phyloP scores from a whole-genome alignment of 768 basidiomycete species.

The Kondoa subrosea region DNA sequence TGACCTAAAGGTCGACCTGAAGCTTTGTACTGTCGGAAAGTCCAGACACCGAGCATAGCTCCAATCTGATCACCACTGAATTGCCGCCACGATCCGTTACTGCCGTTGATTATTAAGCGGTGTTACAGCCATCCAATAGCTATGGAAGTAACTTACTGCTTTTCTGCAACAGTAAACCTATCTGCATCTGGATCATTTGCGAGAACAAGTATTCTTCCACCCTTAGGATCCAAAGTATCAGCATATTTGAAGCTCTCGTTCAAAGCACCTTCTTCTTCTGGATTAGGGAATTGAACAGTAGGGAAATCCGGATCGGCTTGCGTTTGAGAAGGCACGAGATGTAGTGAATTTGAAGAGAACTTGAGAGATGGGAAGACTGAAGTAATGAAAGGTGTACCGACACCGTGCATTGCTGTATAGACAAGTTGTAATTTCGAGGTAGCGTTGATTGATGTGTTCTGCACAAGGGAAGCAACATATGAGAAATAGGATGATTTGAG shows the following conservation, averaged over 20 bases:
- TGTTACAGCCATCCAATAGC: background rate
- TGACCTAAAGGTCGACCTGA: conserved; percentile 39
- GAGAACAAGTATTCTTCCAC: conserved; percentile 48
- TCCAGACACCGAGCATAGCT: conserved; percentile 37
- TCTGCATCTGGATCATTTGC: conserved; percentile 85
- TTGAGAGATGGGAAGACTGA: conserved; percentile 46
- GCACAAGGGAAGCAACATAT: conserved; percentile 30
- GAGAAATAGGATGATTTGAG: conserved; percentile 47
- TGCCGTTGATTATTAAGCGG: background rate
- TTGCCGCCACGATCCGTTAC: conserved; percentile 43
- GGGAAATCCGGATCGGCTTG: conserved; percentile 68
- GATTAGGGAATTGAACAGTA: conserved; percentile 71
- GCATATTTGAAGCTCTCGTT: conserved; percentile 56
- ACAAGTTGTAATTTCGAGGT: conserved; percentile 43
- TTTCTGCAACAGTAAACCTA: conserved; percentile 61
- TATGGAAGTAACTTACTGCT: conserved; percentile 22
- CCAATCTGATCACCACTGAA: conserved; percentile 83
- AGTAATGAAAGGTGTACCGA: conserved; percentile 50
- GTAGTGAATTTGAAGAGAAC: conserved; percentile 39
- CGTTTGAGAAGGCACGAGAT: conserved; percentile 46
- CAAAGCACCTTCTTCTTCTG: conserved; percentile 62
- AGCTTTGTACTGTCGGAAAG: conserved; percentile 37
- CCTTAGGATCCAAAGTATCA: conserved; percentile 27
- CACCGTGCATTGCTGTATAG: conserved; percentile 82
- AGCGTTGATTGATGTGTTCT: background rate